Conservation (phyloP, 805 yeast genomes). For the Zygosaccharomyces bailii region DNA sequence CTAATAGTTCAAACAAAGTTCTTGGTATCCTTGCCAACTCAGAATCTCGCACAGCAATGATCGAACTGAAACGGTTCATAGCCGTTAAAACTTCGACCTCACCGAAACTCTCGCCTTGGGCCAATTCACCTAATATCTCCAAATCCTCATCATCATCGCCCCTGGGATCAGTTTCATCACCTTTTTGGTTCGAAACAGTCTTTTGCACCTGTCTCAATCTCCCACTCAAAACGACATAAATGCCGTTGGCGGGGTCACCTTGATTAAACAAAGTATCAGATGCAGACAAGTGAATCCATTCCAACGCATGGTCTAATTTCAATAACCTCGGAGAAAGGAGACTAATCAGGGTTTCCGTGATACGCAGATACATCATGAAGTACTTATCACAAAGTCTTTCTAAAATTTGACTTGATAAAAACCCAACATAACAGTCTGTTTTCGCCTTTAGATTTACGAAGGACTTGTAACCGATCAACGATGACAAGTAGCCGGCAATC, state of each 20-base stretch:
- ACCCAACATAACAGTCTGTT: conserved; percentile 64
- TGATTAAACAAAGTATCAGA: conserved; percentile 77
- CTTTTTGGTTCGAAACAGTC: conserved; percentile 16
- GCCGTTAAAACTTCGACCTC: conserved; percentile 92
- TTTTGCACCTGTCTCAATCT: conserved; percentile 62
- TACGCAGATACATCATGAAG: conserved; percentile 69
- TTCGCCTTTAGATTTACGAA: conserved; percentile 67
- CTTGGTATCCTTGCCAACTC: conserved; percentile 93
- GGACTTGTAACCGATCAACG: conserved; percentile 75
- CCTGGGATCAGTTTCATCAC: conserved; percentile 21
- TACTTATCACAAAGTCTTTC: conserved; percentile 69
- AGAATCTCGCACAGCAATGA: conserved; percentile 87
- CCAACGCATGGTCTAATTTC: conserved; percentile 84
- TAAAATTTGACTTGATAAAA: conserved; percentile 58
- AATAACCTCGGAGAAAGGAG: conserved; percentile 64
- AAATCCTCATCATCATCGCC: conserved; percentile 17
- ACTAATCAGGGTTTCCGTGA: conserved; percentile 70
- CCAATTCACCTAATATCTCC: conserved; percentile 65
- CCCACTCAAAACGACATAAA: conserved; percentile 85
- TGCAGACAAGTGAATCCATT: conserved; percentile 91
- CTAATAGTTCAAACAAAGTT: conserved; percentile 78
- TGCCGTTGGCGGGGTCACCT: conserved; percentile 86
- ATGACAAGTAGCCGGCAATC: conserved; percentile 81
- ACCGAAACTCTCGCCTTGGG: conserved; percentile 93
- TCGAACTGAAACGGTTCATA: conserved; percentile 60